A percentile compares a stretch with the other conserved stretches of the same genome.
These are phyloP conservation scores for Eleusine indica DNA, from an alignment of 176 grass and related monocot genomes.

Conservation along the genomic window DNA sequence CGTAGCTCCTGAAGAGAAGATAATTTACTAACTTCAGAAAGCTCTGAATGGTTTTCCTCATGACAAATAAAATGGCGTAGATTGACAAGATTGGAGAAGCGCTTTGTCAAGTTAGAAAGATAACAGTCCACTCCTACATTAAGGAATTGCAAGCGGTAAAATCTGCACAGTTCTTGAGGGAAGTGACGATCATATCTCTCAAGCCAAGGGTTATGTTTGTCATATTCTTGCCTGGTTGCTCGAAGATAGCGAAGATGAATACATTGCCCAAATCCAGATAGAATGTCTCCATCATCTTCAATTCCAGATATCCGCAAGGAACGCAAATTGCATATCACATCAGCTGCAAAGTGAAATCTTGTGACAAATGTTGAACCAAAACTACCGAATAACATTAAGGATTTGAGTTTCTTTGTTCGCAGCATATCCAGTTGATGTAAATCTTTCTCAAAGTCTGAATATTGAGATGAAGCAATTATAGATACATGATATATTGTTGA, in stretches of 20 bases:
- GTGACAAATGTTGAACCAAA: slow-evolving; percentile 14
- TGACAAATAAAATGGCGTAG: slow-evolving; percentile 33
- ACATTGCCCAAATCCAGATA: slow-evolving; percentile 34
- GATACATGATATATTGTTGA: slow-evolving; percentile 14
- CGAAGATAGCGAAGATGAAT: slow-evolving; percentile 48
- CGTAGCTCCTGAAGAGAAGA: slow-evolving; percentile 36
- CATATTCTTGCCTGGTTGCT: slow-evolving; percentile 32
- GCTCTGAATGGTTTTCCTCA: slow-evolving; percentile 10
- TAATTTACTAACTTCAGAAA: slow-evolving; percentile 33
- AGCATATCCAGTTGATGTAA: neutral
- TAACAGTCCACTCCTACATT: slow-evolving; percentile 10
- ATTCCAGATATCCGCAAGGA: slow-evolving; percentile 19
- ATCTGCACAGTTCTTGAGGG: slow-evolving; percentile 25
- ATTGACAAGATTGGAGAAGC: slow-evolving; percentile 39
- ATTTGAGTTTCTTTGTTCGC: slow-evolving; percentile 14
- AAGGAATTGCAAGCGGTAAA: slow-evolving; percentile 48
- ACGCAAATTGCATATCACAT: slow-evolving; percentile 29
- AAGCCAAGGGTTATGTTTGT: slow-evolving; percentile 19
- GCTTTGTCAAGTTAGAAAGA: neutral
- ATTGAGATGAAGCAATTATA: slow-evolving; percentile 20
- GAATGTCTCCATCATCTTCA: slow-evolving; percentile 34
- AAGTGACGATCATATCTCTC: slow-evolving; percentile 20
- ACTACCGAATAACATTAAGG: slow-evolving; percentile 32
- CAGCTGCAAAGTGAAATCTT: slow-evolving; percentile 9
- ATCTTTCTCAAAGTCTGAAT: slow-evolving; percentile 32